Conservation (phyloP, 805 yeast genomes). For the Starmerella geochares region DNA sequence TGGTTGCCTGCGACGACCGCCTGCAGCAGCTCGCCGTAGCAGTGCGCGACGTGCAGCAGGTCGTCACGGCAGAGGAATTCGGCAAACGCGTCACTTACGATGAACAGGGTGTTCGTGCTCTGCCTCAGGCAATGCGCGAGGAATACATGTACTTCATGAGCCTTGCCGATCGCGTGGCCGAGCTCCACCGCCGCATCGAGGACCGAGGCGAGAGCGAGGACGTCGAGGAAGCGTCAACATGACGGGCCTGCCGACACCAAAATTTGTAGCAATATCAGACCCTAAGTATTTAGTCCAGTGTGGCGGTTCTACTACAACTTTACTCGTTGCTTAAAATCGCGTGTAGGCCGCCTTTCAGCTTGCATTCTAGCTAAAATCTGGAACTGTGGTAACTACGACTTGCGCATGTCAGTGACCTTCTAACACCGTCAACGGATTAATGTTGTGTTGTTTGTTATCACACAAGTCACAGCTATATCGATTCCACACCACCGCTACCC, state of each 20-base stretch:
- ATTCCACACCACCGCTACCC: too few relatives aligned
- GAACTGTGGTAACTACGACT: too few relatives aligned
- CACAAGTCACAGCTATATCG: too few relatives aligned
- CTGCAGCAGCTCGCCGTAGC: constrained; percentile 29
- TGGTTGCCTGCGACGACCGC: constrained; percentile 30
- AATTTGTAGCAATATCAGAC: neutral
- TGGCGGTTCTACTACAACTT: too few relatives aligned
- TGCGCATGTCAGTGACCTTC: too few relatives aligned
- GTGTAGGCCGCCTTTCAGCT: too few relatives aligned
- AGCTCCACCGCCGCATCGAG: constrained; percentile 44
- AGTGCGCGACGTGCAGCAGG: constrained; percentile 30
- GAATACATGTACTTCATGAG: constrained; percentile 64
- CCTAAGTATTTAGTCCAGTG: too few relatives aligned
- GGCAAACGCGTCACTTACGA: constrained; percentile 22
- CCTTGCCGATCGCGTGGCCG: constrained; percentile 61
- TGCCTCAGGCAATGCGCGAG: constrained; percentile 35
- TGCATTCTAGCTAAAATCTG: too few relatives aligned
- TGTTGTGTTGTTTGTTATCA: too few relatives aligned
- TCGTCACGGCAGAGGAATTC: constrained; percentile 29
- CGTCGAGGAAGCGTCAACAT: constrained; percentile 16
- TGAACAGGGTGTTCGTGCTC: constrained; percentile 17
- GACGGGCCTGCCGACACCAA: neutral
- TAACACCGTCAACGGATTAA: too few relatives aligned
- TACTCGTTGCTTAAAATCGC: too few relatives aligned
- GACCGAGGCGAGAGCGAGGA: constrained; percentile 18